A percentile compares a stretch with the other conserved stretches of the same genome.
Evolutionary conservation across 257 asterid species (phyloP).

Genomic region (Scutellaria galericulata): DNA sequence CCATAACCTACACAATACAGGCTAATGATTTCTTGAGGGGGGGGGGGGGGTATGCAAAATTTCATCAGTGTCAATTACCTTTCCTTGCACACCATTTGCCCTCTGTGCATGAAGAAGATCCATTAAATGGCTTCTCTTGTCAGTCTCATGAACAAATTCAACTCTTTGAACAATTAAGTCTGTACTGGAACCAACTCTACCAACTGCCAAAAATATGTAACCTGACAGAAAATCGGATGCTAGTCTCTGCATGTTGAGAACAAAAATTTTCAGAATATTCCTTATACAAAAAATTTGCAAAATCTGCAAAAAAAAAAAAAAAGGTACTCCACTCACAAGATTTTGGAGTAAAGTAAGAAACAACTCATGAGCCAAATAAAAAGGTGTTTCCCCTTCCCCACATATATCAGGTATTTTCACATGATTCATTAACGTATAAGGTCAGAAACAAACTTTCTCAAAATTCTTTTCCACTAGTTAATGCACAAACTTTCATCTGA

Average conservation of each 20-base stretch:
- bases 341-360: neutral
- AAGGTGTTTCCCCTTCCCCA: neutral
- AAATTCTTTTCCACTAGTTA: neutral
- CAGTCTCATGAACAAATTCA: slow-evolving; percentile 78
- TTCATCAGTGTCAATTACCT: slow-evolving; percentile 47
- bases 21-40: too few species aligned
- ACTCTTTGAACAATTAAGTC: slow-evolving; percentile 87
- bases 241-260: slow-evolving; percentile 64
- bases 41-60: too few species aligned
- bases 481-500: neutral
- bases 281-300: neutral
- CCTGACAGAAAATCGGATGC: slow-evolving; percentile 86
- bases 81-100: slow-evolving; percentile 60
- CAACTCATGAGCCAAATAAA: neutral
- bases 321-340: slow-evolving; percentile 3
- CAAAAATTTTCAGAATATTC: slow-evolving; percentile 19
- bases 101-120: slow-evolving; percentile 88
- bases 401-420: neutral
- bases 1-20: too few species aligned
- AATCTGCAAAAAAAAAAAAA: neutral
- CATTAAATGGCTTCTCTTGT: slow-evolving; percentile 91
- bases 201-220: slow-evolving; percentile 88
- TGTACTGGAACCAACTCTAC: slow-evolving; percentile 94
- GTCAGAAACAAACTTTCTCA: neutral
- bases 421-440: neutral